phyloP scores from a whole-genome alignment of 176 grass and related monocot species.

The Oryza coarctata region DNA sequence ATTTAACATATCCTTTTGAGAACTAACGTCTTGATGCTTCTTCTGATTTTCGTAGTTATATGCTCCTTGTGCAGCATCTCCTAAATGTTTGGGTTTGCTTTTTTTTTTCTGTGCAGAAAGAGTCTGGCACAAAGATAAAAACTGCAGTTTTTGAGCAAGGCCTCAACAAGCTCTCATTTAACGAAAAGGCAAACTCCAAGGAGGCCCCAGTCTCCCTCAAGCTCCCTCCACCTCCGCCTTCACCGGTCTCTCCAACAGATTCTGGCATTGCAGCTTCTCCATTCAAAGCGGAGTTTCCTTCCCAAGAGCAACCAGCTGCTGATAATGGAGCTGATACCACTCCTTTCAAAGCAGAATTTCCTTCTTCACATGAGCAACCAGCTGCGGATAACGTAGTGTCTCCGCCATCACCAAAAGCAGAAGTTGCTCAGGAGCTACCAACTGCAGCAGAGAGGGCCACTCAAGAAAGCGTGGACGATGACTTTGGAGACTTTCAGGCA shows the following conservation, averaged over 20 bases:
- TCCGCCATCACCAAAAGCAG: neutral
- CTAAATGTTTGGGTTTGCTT: neutral
- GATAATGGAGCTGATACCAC: neutral
- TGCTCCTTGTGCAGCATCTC: conserved; percentile 10
- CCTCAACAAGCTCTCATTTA: conserved; percentile 69
- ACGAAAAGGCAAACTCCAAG: conserved; percentile 59
- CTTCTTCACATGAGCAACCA: conserved; percentile 36
- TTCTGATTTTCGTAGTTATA: neutral
- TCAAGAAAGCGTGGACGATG: conserved; percentile 55
- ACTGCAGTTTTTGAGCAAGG: conserved; percentile 79
- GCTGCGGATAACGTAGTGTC: neutral
- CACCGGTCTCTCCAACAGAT: conserved; percentile 54
- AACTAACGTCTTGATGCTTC: neutral
- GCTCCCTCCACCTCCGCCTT: conserved; percentile 68
- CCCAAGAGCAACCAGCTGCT: conserved; percentile 22
- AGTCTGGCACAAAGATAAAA: conserved; percentile 39
- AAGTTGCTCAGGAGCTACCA: conserved; percentile 8
- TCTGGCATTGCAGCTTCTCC: conserved; percentile 40
- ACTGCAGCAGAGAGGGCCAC: conserved; percentile 40
- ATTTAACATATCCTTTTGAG: neutral
- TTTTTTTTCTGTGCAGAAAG: conserved; percentile 60
- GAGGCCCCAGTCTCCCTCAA: conserved; percentile 66
- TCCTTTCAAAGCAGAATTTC: conserved; percentile 54
- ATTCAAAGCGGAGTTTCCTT: conserved; percentile 57
- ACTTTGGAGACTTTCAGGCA: conserved; percentile 94